Percentiles rank a stretch among this genome's conserved stretches.
phyloP scores from a whole-genome alignment of 805 yeast species.

The Lipomyces lipofer region DNA sequence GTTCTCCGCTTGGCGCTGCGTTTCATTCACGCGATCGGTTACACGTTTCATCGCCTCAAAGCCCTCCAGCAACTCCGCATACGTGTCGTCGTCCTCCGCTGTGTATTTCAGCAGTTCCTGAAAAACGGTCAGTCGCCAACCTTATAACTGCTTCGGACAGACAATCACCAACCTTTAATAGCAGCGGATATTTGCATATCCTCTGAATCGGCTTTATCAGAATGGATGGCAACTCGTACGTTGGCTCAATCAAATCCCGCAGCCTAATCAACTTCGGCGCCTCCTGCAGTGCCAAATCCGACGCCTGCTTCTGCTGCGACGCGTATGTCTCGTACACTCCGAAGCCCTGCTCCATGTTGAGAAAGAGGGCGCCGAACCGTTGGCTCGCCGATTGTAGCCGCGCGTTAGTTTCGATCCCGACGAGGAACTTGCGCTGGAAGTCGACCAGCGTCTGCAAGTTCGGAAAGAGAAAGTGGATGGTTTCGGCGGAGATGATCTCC shows the following conservation, averaged over 20 bases:
- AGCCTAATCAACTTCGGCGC: slow-evolving; percentile 55
- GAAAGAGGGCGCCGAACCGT: slow-evolving; percentile 83
- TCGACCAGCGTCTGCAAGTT: slow-evolving; percentile 80
- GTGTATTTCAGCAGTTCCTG: slow-evolving; percentile 67
- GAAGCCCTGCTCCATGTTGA: slow-evolving; percentile 83
- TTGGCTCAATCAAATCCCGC: slow-evolving; percentile 63
- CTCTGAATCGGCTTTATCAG: slow-evolving; percentile 94
- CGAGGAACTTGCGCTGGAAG: slow-evolving; percentile 84
- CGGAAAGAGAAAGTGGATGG: slow-evolving; percentile 79
- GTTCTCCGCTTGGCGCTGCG: slow-evolving; percentile 90
- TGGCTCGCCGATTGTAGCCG: slow-evolving; percentile 71
- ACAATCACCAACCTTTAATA: slow-evolving; percentile 44
- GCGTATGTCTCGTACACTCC: slow-evolving; percentile 90
- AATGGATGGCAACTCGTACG: slow-evolving; percentile 85
- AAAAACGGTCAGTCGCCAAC: not conserved
- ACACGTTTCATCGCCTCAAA: slow-evolving; percentile 75
- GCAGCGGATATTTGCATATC: slow-evolving; percentile 88
- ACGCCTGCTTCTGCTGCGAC: slow-evolving; percentile 81
- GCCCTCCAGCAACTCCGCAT: slow-evolving; percentile 71
- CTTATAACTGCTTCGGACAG: not conserved
- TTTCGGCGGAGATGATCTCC: slow-evolving; percentile 74
- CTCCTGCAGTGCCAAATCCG: slow-evolving; percentile 70
- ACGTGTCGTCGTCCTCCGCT: slow-evolving; percentile 52
- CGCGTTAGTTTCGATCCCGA: slow-evolving; percentile 87
- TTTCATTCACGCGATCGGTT: slow-evolving; percentile 86